Conservation (phyloP, 805 yeast species). For the Limtongia smithiae region DNA sequence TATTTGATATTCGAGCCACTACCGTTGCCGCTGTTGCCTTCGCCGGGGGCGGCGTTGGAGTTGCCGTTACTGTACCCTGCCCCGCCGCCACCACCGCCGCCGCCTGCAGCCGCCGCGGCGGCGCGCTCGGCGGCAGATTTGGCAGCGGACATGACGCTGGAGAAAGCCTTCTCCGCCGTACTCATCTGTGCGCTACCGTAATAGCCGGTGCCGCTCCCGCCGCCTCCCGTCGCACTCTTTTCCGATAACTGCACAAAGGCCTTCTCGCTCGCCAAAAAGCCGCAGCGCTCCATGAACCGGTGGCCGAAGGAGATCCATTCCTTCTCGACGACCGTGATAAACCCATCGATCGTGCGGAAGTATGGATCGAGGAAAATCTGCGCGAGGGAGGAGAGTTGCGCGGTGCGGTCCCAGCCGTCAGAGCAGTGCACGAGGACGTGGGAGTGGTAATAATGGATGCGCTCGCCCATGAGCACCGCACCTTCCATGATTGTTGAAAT, state of each 20-base stretch:
- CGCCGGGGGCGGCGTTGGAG: constrained; percentile 7
- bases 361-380: constrained; percentile 88
- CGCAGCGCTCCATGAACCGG: constrained; percentile 77
- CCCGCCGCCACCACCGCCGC: constrained; percentile 10
- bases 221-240: no score
- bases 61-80: constrained; percentile 1
- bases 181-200: no score
- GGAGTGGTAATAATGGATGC: constrained; percentile 76
- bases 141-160: constrained; percentile 46
- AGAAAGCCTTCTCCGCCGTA: constrained; percentile 46
- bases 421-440: constrained; percentile 90
- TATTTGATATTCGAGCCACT: constrained; percentile 40
- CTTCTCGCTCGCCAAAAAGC: constrained; percentile 59
- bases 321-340: constrained; percentile 78
- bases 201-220: constrained; percentile 31
- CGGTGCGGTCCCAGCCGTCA: constrained; percentile 98
- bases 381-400: constrained; percentile 79
- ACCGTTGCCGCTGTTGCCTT: constrained; percentile 7
- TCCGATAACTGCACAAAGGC: constrained; percentile 31
- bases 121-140: constrained; percentile 30
- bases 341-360: constrained; percentile 83
- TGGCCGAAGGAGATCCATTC: constrained; percentile 97
- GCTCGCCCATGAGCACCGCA: constrained; percentile 71
- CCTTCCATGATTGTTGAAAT: constrained; percentile 65
- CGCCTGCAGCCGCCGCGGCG: constrained; percentile 2